Conservation (phyloP, 768 basidiomycete genomes). For the Podaxis carcinomalis region DNA sequence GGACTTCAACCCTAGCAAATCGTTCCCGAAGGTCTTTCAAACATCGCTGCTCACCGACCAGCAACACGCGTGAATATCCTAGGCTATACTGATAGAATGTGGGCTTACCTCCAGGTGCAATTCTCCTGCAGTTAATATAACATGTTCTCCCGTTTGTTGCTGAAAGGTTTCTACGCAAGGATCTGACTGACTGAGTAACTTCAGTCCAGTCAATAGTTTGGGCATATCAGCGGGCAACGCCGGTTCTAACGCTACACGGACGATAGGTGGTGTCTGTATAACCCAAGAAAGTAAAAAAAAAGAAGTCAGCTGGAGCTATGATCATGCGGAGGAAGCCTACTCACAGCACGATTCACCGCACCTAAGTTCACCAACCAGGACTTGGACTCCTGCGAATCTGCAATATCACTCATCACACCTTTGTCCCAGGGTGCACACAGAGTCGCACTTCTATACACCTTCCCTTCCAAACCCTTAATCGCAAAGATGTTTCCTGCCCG, state of each 20-base stretch:
- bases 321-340: slow-evolving; percentile 17
- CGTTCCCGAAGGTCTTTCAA: slow-evolving; percentile 94
- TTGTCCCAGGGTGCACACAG: slow-evolving; percentile 63
- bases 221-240: slow-evolving; percentile 79
- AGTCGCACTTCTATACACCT: slow-evolving; percentile 88
- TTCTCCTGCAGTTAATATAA: slow-evolving; percentile 94
- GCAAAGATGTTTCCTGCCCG: slow-evolving; percentile 95
- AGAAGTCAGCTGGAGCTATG: not conserved
- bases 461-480: slow-evolving; percentile 83
- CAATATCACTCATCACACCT: slow-evolving; percentile 31
- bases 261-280: slow-evolving; percentile 77
- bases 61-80: not conserved
- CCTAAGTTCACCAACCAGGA: slow-evolving; percentile 79
- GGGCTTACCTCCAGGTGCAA: slow-evolving; percentile 85
- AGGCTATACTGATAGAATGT: not conserved
- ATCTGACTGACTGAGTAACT: slow-evolving; percentile 89
- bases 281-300: not conserved
- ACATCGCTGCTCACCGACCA: slow-evolving; percentile 63
- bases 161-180: slow-evolving; percentile 98
- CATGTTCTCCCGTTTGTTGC: slow-evolving; percentile 95
- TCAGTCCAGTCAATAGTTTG: slow-evolving; percentile 82
- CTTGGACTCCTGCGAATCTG: slow-evolving; percentile 29
- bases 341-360: slow-evolving; percentile 59
- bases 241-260: slow-evolving; percentile 93
- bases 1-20: slow-evolving; percentile 90